Evolutionary conservation across 768 basidiomycete genomes (phyloP).

Genomic region (Strobilomyces echinocephalus): DNA sequence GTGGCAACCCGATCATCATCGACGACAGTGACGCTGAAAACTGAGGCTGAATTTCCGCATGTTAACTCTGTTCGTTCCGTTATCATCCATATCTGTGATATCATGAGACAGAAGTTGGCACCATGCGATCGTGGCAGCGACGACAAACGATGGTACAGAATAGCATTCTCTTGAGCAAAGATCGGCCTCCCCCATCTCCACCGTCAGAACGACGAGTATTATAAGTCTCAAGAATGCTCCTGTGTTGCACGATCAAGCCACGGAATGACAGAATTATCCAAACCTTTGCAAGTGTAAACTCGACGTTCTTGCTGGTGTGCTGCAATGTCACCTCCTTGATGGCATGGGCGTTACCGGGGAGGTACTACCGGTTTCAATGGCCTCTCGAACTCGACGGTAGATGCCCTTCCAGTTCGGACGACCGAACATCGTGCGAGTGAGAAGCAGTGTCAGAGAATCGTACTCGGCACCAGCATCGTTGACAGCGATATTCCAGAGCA

Average conservation of each 20-base stretch:
- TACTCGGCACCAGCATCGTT: constrained; percentile 83
- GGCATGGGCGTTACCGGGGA: constrained; percentile 71
- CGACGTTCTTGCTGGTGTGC: constrained; percentile 50
- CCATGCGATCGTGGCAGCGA: background rate
- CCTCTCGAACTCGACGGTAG: constrained; percentile 67
- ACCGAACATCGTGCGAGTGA: constrained; percentile 86
- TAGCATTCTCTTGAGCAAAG: no score
- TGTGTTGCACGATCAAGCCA: background rate
- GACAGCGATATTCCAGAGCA: constrained; percentile 89
- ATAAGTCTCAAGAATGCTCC: no score
- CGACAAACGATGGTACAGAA: background rate
- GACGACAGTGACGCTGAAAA: constrained; percentile 19
- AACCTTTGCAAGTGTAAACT: constrained; percentile 83
- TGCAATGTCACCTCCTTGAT: constrained; percentile 68
- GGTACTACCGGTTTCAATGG: constrained; percentile 79
- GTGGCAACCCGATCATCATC: constrained; percentile 21
- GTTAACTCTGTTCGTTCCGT: background rate
- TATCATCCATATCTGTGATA: background rate
- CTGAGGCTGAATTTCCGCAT: background rate
- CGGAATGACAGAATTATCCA: constrained; percentile 2
- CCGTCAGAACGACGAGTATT: no score
- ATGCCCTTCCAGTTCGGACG: constrained; percentile 87
- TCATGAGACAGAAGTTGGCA: background rate
- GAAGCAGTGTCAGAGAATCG: constrained; percentile 85
- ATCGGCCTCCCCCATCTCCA: no score